Percentiles rank a stretch among this genome's conserved stretches.
Evolutionary conservation across 2,329 filamentous ascomycete species (phyloP).

Genomic region (Hypoxylon sp.): DNA sequence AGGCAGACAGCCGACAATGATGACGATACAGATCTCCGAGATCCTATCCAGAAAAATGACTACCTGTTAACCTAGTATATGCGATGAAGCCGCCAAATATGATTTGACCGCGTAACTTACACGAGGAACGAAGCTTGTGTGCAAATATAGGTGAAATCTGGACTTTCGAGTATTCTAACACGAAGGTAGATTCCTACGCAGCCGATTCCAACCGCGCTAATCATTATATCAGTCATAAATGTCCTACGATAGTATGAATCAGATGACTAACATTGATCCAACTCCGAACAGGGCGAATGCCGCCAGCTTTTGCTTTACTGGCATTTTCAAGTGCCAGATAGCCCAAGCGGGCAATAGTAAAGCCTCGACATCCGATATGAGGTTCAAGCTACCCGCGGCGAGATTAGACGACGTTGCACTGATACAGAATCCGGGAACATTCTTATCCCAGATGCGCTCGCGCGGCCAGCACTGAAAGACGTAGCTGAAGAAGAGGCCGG

Average conservation of each 20-base stretch:
- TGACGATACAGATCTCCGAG: conserved; percentile 20
- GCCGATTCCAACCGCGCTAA: conserved; percentile 2
- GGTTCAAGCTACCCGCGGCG: conserved; percentile 9
- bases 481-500: conserved; percentile 15
- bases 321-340: conserved; percentile 24
- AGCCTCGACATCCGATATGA: conserved; percentile 24
- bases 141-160: background rate
- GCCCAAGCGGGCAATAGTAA: conserved; percentile 20
- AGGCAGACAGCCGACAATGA: conserved; percentile 24
- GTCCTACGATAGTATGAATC: background rate
- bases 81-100: background rate
- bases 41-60: background rate
- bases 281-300: conserved; percentile 18
- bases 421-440: conserved; percentile 5
- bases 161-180: background rate
- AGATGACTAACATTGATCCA: conserved; percentile 7
- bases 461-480: conserved; percentile 26
- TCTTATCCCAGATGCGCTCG: conserved; percentile 9
- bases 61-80: background rate
- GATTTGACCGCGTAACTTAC: background rate
- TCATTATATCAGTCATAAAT: background rate
- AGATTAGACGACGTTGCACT: conserved; percentile 8
- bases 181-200: conserved; percentile 13
- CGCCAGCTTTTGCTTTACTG: conserved; percentile 16
- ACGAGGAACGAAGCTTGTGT: background rate